These are phyloP conservation scores for Macrophomina phaseolina DNA, from an alignment of 2,329 filamentous ascomycete genomes.

Conservation along the genomic window DNA sequence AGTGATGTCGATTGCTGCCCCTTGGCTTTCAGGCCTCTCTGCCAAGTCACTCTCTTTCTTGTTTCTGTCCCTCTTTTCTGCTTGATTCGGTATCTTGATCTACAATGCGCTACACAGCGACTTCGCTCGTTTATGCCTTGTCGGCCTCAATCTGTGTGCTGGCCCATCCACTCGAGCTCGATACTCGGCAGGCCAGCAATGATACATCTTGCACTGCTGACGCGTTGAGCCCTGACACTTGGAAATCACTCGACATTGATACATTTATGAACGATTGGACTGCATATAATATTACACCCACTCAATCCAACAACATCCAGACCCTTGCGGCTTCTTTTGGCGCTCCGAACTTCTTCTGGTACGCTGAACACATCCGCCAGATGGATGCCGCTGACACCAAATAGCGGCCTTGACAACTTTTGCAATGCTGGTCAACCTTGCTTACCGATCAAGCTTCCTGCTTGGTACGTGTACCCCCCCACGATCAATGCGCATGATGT, in stretches of 20 bases:
- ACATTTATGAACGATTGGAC: slow-evolving; percentile 12
- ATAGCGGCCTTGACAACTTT: neutral
- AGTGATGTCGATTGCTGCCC: too few relatives aligned
- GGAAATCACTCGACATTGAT: slow-evolving; percentile 3
- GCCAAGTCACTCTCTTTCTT: neutral
- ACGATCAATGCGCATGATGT: neutral
- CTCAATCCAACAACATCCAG: neutral
- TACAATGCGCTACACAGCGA: neutral
- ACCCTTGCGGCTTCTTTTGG: neutral
- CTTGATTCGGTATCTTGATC: neutral
- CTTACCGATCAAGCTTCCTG: neutral
- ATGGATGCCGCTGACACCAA: neutral
- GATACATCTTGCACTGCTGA: neutral
- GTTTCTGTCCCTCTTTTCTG: neutral
- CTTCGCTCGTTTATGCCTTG: neutral
- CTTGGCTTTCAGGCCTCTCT: neutral
- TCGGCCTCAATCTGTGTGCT: neutral
- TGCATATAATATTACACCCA: neutral
- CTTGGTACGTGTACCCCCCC: neutral
- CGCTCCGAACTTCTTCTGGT: slow-evolving; percentile 6
- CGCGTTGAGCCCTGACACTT: neutral
- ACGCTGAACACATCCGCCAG: neutral
- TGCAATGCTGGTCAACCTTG: slow-evolving; percentile 6
- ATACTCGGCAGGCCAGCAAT: neutral
- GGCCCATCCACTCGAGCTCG: neutral